Conservation (phyloP, 768 basidiomycete genomes). For the Russula emetica region DNA sequence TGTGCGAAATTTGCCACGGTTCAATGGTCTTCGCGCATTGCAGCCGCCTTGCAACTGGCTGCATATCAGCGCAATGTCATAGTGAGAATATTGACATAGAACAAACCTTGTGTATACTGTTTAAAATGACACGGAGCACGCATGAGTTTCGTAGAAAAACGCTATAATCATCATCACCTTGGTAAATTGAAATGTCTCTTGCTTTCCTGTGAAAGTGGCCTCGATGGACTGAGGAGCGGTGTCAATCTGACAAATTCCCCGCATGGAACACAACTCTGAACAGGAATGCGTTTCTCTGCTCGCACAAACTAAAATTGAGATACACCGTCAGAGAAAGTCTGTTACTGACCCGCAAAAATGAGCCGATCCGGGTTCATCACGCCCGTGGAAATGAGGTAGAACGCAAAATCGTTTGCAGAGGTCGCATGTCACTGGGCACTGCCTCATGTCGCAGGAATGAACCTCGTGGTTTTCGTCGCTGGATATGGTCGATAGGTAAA, state of each 20-base stretch:
- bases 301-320: not conserved
- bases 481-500: not conserved
- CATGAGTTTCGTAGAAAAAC: not conserved
- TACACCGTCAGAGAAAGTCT: not conserved
- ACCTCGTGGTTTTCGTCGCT: slow-evolving; percentile 44
- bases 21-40: slow-evolving; percentile 48
- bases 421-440: slow-evolving; percentile 52
- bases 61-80: not conserved
- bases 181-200: slow-evolving; percentile 61
- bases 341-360: slow-evolving; percentile 56
- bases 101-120: slow-evolving; percentile 54
- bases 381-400: slow-evolving; percentile 50
- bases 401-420: slow-evolving; percentile 55
- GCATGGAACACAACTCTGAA: slow-evolving; percentile 39
- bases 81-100: not conserved
- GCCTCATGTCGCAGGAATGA: slow-evolving; percentile 49
- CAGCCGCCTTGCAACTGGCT: slow-evolving; percentile 48
- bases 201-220: slow-evolving; percentile 55
- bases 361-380: slow-evolving; percentile 36
- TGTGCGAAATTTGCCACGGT: slow-evolving; percentile 40
- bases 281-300: slow-evolving; percentile 52
- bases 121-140: not conserved
- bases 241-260: slow-evolving; percentile 57
- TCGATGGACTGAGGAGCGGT: slow-evolving; percentile 55
- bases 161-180: slow-evolving; percentile 40